Conservation (phyloP, 2,329 filamentous ascomycete genomes). For the Lecanicillium sp. region DNA sequence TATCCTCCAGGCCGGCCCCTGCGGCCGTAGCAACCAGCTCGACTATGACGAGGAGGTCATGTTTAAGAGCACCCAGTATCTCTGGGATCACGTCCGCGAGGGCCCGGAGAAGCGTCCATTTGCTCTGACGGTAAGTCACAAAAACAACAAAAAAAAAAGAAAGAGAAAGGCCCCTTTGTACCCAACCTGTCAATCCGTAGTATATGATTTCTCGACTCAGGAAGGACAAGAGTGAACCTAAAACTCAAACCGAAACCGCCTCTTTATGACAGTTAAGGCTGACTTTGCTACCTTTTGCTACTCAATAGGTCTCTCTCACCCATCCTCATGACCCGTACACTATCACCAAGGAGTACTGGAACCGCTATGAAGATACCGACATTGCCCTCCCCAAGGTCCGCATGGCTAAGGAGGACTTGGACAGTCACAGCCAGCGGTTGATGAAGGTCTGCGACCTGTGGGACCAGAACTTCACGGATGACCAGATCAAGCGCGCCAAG, state of each 20-base stretch:
- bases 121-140: slow-evolving; percentile 57
- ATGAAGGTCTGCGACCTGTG: slow-evolving; percentile 81
- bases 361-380: slow-evolving; percentile 80
- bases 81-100: slow-evolving; percentile 85
- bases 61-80: slow-evolving; percentile 80
- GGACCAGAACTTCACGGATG: slow-evolving; percentile 73
- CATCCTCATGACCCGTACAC: slow-evolving; percentile 94
- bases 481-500: slow-evolving; percentile 77
- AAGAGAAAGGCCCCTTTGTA: not conserved
- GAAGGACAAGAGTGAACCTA: too few relatives aligned
- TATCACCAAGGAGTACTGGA: slow-evolving; percentile 90
- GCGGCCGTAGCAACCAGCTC: slow-evolving; percentile 86
- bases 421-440: slow-evolving; percentile 79
- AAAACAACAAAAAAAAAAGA: not conserved
- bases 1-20: slow-evolving; percentile 80
- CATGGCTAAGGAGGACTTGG: slow-evolving; percentile 73
- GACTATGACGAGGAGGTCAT: slow-evolving; percentile 97
- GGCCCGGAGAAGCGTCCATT: slow-evolving; percentile 69
- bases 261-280: too few relatives aligned
- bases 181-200: not conserved
- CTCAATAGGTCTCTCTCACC: slow-evolving; percentile 65
- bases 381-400: slow-evolving; percentile 73
- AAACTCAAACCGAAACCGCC: too few relatives aligned
- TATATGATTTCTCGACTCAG: not conserved
- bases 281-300: too few relatives aligned